These are phyloP conservation scores for Pyrus hybrid DNA, from an alignment of 331 rosid genomes.

Conservation along the genomic window DNA sequence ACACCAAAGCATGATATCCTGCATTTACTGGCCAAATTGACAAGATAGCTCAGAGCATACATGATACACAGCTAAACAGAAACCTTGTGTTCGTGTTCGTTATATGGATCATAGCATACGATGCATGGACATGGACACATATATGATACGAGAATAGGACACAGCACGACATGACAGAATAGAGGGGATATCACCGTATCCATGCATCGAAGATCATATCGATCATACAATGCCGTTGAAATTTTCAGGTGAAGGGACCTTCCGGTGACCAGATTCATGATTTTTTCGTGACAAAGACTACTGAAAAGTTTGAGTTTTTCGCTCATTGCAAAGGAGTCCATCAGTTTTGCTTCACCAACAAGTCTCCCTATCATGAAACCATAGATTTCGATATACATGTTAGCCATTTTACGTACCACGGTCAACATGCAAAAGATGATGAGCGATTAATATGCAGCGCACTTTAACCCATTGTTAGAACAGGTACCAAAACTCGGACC, in stretches of 20 bases:
- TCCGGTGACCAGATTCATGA: slow-evolving; percentile 46
- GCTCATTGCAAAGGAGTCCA: slow-evolving; percentile 37
- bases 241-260: slow-evolving; percentile 58
- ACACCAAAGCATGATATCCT: too few species aligned
- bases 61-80: not conserved
- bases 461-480: slow-evolving; percentile 44
- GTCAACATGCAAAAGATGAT: slow-evolving; percentile 59
- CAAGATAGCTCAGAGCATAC: not conserved
- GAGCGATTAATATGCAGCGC: slow-evolving; percentile 38
- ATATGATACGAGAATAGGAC: too few species aligned
- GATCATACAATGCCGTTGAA: not conserved
- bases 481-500: slow-evolving; percentile 43
- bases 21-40: not conserved
- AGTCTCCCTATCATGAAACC: slow-evolving; percentile 75
- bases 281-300: slow-evolving; percentile 34
- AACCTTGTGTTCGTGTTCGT: not conserved
- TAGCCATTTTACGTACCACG: slow-evolving; percentile 35
- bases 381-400: slow-evolving; percentile 59
- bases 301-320: slow-evolving; percentile 60
- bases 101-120: not conserved
- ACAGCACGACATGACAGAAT: too few species aligned
- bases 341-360: slow-evolving; percentile 71
- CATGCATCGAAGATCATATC: too few species aligned
- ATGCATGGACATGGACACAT: too few species aligned
- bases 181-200: too few species aligned